Base-by-base conservation (phyloP, 345 rosid species). In the Ceriops tagal region DNA sequence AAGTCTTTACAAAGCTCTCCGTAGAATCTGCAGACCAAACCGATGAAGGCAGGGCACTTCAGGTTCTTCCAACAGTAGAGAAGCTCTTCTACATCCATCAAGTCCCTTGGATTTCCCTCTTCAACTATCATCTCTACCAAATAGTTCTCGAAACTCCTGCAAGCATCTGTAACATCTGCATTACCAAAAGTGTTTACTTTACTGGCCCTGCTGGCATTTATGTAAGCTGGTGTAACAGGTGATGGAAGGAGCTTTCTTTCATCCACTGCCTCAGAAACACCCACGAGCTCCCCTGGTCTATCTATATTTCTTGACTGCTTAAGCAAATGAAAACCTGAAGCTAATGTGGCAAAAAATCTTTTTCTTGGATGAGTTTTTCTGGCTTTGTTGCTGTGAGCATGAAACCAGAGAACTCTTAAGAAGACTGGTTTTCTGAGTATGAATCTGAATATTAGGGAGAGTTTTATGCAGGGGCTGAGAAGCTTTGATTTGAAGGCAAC, bases 1-100 rank as follows among this genome's bases (percentile, higher is more conserved):
- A 83, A 75, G 71, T 84, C 91, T 78, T 77, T 86, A 75, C 98
- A 92, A n/a, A 90, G 84, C 76, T 92, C 98, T 18, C 90, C 92
- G 30, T 93, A 93, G 85, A 93, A 93, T 73, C 87, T 77, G 57
- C 89, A 84, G 39, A 91, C 97, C 65, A 93, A 70, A 77, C 82
- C 89, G 55, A 83, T 55, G 78, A 89, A 93, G 73, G 86, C 88
- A 8, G 96, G 97, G 49, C 82, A 82, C 69, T 84, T 88, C 10
- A 93, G 90, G 80, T 82, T 91, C 84, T 84, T 93, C 97, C 97
- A 93, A 53, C 95, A 91, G 46, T 78, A 80, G 37, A 91, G 86
- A 75, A 93, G 96, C 80, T 93, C 98, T 69, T 93, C 98, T 3
- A 91, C 88, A 63, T 91, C 98, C 80, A 72, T 87, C 74, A 93